These are phyloP conservation scores for Backusella morwellensis DNA, from an alignment of 192 early-diverging fungal genomes.

Conservation along the genomic window DNA sequence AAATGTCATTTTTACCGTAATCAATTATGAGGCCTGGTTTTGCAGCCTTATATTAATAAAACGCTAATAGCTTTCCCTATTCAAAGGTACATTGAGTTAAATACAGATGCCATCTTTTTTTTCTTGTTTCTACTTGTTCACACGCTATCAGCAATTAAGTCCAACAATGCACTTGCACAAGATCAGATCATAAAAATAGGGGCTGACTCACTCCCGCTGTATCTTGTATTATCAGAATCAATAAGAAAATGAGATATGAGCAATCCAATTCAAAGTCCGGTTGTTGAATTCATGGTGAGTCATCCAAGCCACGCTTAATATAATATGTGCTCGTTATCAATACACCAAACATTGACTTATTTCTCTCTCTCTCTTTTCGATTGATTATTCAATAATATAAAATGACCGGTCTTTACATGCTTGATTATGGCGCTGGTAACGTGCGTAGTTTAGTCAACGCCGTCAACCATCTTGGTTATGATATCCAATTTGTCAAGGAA, in stretches of 20 bases:
- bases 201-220: background rate
- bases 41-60: too few relatives aligned
- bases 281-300: background rate
- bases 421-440: conserved; percentile 99
- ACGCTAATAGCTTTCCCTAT: too few relatives aligned
- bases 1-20: too few relatives aligned
- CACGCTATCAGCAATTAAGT: too few relatives aligned
- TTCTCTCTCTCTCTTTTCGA: background rate
- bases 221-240: background rate
- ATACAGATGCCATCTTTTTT: too few relatives aligned
- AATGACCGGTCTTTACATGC: conserved; percentile 69
- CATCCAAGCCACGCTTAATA: conserved; percentile 12
- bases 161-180: too few relatives aligned
- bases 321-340: background rate
- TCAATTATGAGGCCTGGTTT: too few relatives aligned
- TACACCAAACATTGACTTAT: background rate
- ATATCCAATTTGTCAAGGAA: conserved; percentile 72
- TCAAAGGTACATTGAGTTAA: too few relatives aligned
- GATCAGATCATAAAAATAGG: too few relatives aligned
- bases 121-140: too few relatives aligned
- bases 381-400: background rate
- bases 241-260: background rate
- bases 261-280: background rate
- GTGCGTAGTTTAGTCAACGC: conserved; percentile 96
- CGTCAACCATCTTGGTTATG: conserved; percentile 84